Evolutionary conservation across 768 basidiomycete species (phyloP), one percentile per base, ranked within the genome.

Genomic region (Sistotremastrum niveocremeum): DNA sequence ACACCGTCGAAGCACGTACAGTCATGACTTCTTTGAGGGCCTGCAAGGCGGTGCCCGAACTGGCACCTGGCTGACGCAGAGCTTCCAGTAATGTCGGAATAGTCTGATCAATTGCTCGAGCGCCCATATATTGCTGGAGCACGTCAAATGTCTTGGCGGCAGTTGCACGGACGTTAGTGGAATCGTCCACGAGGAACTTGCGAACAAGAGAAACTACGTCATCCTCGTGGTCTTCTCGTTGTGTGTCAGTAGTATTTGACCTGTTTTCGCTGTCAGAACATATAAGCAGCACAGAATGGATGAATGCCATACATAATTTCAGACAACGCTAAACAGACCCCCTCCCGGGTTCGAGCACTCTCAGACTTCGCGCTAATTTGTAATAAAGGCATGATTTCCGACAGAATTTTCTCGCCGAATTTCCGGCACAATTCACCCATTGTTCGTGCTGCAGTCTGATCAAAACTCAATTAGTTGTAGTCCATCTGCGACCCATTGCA

Each of bases 11-110:
- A 9, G 94, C 88, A 36, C 93, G 88, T 62, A 90, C 89, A 52
- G 74, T 79, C 86, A 94, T 94, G 53, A 98, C 89, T 67, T 98
- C 94, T 46, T 73, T 80, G 36, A 98, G 67, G 0, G 95, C 95
- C 57, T 91, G 81, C 34, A 98, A 68, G 7, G 95, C 94, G 10
- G 94, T 97, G 7, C 89, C 91, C n/a, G 94, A 94, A 12, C 84
- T 78, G 55, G 82, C 84, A 4, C 93, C 93, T 9, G 91, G 89
- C 61, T 90, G 85, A 11, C 88, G 81, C 34, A 98, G 79, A 2
- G 94, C 94, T 55, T 91, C 90, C 45, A 99, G 61, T 0, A 98
- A 62, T 0, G 94, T 98, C 0, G 95, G 94, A 48, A 98, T 97
- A 0, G 90, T 98, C 64, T 93, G 78, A 57, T 98, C 94, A 51